These are phyloP conservation scores for Annulohypoxylon maeteangense DNA, from an alignment of 495 filamentous ascomycete species.

Conservation along the genomic window DNA sequence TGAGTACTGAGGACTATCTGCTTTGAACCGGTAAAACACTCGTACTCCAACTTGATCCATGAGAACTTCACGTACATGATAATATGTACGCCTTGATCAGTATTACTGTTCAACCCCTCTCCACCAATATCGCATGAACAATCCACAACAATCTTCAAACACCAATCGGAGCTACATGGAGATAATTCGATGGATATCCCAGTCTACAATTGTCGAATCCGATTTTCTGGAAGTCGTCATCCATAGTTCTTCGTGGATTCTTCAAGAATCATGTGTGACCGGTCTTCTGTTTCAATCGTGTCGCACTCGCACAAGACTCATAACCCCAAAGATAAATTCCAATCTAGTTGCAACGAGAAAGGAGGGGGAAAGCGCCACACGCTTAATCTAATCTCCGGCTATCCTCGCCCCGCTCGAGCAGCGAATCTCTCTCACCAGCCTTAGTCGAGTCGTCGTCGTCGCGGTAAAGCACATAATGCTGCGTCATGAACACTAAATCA, in stretches of 20 bases:
- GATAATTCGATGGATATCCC: neutral
- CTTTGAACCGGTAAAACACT: too few species aligned
- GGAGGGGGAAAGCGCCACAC: neutral
- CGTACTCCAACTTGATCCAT: neutral
- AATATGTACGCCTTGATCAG: neutral
- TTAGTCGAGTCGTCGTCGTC: constrained; percentile 40
- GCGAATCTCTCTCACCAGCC: constrained; percentile 49
- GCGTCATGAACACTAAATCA: constrained; percentile 83
- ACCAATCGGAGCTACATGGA: neutral
- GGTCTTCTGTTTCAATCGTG: neutral
- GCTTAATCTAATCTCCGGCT: constrained; percentile 50
- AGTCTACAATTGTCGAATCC: neutral
- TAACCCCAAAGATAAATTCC: neutral
- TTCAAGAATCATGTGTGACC: too few species aligned
- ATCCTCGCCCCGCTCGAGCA: constrained; percentile 50
- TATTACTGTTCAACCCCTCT: neutral
- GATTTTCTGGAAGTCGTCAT: neutral
- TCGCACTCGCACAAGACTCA: neutral
- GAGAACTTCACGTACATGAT: neutral
- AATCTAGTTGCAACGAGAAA: neutral
- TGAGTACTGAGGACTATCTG: too few species aligned
- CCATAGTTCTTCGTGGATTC: neutral
- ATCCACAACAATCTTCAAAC: neutral
- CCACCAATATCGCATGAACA: neutral
- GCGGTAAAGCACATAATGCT: constrained; percentile 86